Evolutionary conservation across 768 basidiomycete species (phyloP), one percentile per base, ranked within the genome.

Genomic region (Panaeolus cyanescens): DNA sequence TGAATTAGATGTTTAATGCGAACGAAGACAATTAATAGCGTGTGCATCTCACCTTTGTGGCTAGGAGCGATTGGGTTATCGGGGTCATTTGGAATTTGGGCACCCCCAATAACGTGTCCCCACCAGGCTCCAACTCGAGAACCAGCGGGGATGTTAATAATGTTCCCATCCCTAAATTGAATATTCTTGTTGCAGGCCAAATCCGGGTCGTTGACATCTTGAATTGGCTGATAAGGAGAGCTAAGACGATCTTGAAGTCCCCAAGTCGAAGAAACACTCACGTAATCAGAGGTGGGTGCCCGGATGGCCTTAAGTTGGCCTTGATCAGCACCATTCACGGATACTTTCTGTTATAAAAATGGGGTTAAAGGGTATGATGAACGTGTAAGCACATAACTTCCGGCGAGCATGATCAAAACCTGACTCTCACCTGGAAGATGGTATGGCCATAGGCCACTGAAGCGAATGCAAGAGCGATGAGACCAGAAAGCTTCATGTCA

Each of bases 41-140:
- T n/a, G n/a, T n/a, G n/a, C n/a, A 19, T 0, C 56, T 32, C 34
- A 61, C 63, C 63, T 28, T 64, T 64, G 63, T 64, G 63, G 20
- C 60, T 59, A 12, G 60, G 33, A 2, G 63, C 59, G 32, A 64
- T 64, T 6, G 63, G 63, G 37, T 64, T 55, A 33, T 64, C 63
- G n/a, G 63, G 56, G 28, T 64, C 63, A 32, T 61, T 61, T 13
- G 60, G 28, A 28, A 45, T 31, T 33, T 64, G 63, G 25, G 60
- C 17, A 8, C 63, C 63, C 3, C 63, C 63, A 32, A 64, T 64
- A 32, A 64, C 53, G 37, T 64, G 63, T 7, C 63, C 60, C 63
- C 63, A 64, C 63, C 63, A 64, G 19, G 63, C 59, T 54, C 63
- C 63, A n/a, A 64, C 63, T 54, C 57, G 59, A 40, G 37, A 32